Conservation (phyloP, 768 basidiomycete species). For the Leccinum variicolor region DNA sequence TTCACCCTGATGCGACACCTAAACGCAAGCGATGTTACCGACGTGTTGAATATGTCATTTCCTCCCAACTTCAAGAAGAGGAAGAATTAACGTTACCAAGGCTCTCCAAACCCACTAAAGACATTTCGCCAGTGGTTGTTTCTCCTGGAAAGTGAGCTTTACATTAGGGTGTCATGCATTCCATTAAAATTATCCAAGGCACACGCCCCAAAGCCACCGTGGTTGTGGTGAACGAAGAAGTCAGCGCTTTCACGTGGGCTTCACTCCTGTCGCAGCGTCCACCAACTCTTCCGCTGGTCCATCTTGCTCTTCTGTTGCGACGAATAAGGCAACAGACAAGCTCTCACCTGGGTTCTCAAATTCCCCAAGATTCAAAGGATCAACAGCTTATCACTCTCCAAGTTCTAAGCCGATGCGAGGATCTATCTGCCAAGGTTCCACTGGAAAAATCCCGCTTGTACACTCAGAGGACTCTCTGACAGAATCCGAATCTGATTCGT, state of each 20-base stretch:
- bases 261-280: constrained; percentile 3
- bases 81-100: constrained; percentile 20
- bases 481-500: constrained; percentile 29
- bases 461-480: constrained; percentile 27
- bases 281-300: background rate
- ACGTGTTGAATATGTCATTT: constrained; percentile 16
- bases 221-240: background rate
- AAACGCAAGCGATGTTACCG: constrained; percentile 35
- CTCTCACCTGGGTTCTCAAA: background rate
- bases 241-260: background rate
- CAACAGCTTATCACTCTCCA: constrained; percentile 1
- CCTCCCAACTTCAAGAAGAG: constrained; percentile 35
- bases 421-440: background rate
- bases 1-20: constrained; percentile 28
- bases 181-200: constrained; percentile 13
- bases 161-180: background rate
- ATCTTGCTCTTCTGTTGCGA: background rate
- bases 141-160: constrained; percentile 17
- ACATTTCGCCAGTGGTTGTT: background rate
- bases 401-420: background rate
- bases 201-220: background rate
- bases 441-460: constrained; percentile 2
- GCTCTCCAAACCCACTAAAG: background rate
- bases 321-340: constrained; percentile 2
- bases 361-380: background rate